Evolutionary conservation across 208 protist species (phyloP).

Genomic region (Phytomonas francai): DNA sequence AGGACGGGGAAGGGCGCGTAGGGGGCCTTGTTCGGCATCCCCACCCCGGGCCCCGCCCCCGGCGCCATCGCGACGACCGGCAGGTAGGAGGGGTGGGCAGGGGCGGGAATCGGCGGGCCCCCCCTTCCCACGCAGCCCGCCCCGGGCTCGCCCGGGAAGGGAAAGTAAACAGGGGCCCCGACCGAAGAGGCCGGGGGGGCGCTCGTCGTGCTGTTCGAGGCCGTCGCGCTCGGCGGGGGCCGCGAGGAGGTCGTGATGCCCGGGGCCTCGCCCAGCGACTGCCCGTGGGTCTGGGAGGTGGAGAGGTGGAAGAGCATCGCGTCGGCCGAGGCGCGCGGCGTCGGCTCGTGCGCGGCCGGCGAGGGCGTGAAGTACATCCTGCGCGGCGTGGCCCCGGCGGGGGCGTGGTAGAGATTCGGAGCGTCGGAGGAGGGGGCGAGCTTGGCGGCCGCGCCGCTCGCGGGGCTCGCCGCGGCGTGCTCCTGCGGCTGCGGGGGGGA

Average conservation of each 20-base stretch:
- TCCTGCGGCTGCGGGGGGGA: neutral
- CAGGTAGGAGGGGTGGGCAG: too few relatives aligned
- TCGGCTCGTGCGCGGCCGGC: neutral
- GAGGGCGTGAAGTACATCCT: neutral
- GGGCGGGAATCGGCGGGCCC: too few relatives aligned
- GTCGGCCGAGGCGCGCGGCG: neutral
- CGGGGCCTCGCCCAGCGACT: neutral
- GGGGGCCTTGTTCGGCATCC: neutral
- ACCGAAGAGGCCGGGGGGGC: too few relatives aligned
- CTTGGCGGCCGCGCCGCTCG: neutral
- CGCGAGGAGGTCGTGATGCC: neutral
- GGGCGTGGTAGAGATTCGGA: neutral
- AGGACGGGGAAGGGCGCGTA: slow-evolving; percentile 4
- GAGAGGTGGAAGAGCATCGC: neutral
- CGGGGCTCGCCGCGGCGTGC: neutral
- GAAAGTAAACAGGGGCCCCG: neutral
- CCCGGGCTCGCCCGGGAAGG: too few relatives aligned
- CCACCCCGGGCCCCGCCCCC: too few relatives aligned
- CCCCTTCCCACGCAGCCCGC: too few relatives aligned
- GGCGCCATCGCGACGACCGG: too few relatives aligned
- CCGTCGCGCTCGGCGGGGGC: neutral
- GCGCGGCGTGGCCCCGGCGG: too few relatives aligned
- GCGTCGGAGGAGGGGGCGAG: neutral
- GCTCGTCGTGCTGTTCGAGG: neutral
- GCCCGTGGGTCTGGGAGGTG: neutral